Evolutionary conservation across 2,329 filamentous ascomycete species (phyloP).

Genomic region (Xylariales sp.): DNA sequence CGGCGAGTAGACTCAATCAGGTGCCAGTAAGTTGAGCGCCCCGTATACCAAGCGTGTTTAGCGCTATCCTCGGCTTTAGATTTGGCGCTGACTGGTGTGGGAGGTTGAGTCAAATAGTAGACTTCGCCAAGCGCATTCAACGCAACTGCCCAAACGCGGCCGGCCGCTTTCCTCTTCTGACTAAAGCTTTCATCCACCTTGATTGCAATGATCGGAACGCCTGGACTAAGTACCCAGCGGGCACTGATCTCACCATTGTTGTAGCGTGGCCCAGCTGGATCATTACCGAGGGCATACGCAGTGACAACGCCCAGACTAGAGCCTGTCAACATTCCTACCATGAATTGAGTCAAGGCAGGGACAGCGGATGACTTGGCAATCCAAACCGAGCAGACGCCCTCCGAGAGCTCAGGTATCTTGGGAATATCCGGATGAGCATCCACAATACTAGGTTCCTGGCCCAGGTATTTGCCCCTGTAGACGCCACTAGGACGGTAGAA

Average conservation of each 20-base stretch:
- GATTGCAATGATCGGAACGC: constrained; percentile 83
- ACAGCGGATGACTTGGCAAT: constrained; percentile 77
- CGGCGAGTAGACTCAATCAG: constrained; percentile 75
- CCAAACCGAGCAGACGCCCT: constrained; percentile 79
- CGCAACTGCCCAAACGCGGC: constrained; percentile 84
- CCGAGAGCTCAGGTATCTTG: constrained; percentile 62
- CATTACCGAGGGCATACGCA: constrained; percentile 68
- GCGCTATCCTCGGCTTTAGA: constrained; percentile 51
- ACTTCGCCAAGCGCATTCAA: constrained; percentile 91
- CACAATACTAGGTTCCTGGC: constrained; percentile 53
- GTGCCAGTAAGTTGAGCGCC: constrained; percentile 75
- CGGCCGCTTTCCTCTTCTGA: constrained; percentile 60
- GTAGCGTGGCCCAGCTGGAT: constrained; percentile 55
- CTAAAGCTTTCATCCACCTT: constrained; percentile 80
- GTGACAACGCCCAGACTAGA: constrained; percentile 81
- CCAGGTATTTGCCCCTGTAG: constrained; percentile 71
- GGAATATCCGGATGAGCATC: constrained; percentile 71
- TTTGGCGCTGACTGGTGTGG: constrained; percentile 48
- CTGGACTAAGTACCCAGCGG: constrained; percentile 85
- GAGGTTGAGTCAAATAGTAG: constrained; percentile 74
- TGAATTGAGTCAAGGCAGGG: constrained; percentile 66
- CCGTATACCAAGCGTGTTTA: constrained; percentile 73
- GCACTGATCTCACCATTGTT: constrained; percentile 75
- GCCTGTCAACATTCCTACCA: constrained; percentile 78
- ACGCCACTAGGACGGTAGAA: constrained; percentile 75